Evolutionary conservation across 2,329 filamentous ascomycete species (phyloP).

Genomic region (Neofusicoccum ribis): DNA sequence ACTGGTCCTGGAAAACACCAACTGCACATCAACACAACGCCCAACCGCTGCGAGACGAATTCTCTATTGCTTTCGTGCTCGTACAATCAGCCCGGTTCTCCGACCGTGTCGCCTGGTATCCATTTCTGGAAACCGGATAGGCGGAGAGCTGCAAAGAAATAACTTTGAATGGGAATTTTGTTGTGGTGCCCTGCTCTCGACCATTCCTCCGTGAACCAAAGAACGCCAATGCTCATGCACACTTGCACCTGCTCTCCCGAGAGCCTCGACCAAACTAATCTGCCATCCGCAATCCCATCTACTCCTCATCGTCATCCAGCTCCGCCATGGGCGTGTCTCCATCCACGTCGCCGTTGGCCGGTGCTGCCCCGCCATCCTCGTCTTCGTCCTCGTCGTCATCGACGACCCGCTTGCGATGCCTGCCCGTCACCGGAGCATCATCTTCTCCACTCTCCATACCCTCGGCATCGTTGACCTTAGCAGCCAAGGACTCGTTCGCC

Average conservation of each 20-base stretch:
- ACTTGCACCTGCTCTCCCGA: background rate
- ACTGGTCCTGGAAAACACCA: background rate
- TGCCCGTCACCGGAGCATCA: constrained; percentile 4
- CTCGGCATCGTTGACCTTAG: constrained; percentile 25
- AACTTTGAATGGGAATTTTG: background rate
- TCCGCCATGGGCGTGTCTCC: constrained; percentile 16
- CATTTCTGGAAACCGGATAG: background rate
- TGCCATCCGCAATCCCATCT: background rate
- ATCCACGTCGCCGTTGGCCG: constrained; percentile 14
- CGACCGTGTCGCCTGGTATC: background rate
- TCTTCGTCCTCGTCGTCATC: constrained; percentile 23
- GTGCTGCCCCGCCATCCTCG: background rate
- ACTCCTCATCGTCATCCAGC: constrained; percentile 3
- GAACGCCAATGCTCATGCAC: constrained; percentile 15
- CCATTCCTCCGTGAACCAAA: constrained; percentile 1
- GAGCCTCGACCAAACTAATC: background rate
- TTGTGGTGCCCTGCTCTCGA: background rate
- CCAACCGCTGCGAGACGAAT: background rate
- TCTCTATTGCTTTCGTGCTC: background rate
- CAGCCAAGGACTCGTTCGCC: constrained; percentile 20
- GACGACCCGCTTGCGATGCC: constrained; percentile 21
- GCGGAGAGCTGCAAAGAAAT: background rate
- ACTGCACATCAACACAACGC: no score
- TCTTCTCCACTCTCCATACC: constrained; percentile 21
- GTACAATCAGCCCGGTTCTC: background rate